Evolutionary conservation across 345 rosid species (phyloP), one percentile per base, ranked within the genome.

Genomic region (Crucihimalaya himalaica): DNA sequence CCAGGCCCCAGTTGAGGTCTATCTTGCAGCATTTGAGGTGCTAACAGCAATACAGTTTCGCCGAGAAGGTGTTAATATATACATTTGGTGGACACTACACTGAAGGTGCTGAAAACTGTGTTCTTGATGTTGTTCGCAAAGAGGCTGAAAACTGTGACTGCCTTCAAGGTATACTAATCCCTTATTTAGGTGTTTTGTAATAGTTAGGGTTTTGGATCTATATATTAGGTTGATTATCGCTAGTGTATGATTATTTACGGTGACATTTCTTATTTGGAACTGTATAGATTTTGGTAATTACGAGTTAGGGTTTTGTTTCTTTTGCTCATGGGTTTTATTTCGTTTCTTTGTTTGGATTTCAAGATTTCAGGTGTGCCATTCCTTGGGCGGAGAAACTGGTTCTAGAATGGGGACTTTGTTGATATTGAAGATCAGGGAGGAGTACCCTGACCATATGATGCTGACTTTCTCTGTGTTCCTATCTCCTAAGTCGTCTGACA

Each of bases 351-450:
- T 21, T 43, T 0, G 70, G 31, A 3, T 28, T 23, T 74, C 73
- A 84, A 85, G 87, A 4, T 87, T 82, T 76, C 92, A 85, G 76
- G 82, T 87, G n/a, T 86, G 91, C 51, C 91, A 86, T 63, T 86
- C 91, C 2, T 43, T 84, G 12, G 90, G 86, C 50, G 87, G 88
- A 68, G 91, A 87, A 14, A 87, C 88, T 6, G 86, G 87, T 47
- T 87, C 88, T 25, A 84, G 88, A 3, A 87, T 87, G 87, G 88
- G 91, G n/a, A n/a, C n/a, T n/a, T n/a, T n/a, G n/a, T n/a, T n/a
- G n/a, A n/a, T n/a, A n/a, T n/a, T n/a, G n/a, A n/a, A n/a, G n/a
- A n/a, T n/a, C n/a, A n/a, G n/a, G n/a, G n/a, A n/a, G n/a, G n/a
- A n/a, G n/a, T n/a, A n/a, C n/a, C n/a, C n/a, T n/a, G n/a, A n/a